phyloP scores from a whole-genome alignment of 148 eudicot genomes.

The Arbutus unedo region DNA sequence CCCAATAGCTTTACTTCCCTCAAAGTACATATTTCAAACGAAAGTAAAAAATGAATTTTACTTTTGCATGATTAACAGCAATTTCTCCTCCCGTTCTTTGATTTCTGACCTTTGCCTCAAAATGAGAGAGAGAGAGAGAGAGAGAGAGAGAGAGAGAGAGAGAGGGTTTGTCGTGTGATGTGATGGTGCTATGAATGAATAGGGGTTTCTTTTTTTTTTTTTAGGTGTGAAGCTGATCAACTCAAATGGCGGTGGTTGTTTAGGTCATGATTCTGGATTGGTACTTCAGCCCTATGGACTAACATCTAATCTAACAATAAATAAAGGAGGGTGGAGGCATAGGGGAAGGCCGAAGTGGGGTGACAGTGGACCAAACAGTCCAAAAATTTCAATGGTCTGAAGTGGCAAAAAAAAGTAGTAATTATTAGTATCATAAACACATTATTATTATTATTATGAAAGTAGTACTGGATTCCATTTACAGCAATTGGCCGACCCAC shows the following conservation, averaged over 20 bases:
- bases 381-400: background rate
- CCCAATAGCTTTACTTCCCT: no score
- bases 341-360: background rate
- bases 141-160: no score
- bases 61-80: no score
- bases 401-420: background rate
- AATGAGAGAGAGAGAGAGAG: no score
- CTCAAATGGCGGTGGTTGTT: background rate
- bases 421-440: no score
- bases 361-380: background rate
- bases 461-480: background rate
- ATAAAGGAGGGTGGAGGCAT: background rate
- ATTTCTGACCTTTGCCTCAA: no score
- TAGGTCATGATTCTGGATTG: slow-evolving; percentile 1
- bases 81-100: no score
- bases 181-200: background rate
- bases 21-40: no score
- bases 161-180: no score
- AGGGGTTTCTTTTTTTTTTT: background rate
- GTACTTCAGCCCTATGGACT: background rate
- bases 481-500: background rate
- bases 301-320: no score
- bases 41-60: no score
- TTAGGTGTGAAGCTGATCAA: background rate
- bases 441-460: no score